These are phyloP conservation scores for Simmondsia chinensis DNA, from an alignment of 148 eudicot species.

Conservation along the genomic window DNA sequence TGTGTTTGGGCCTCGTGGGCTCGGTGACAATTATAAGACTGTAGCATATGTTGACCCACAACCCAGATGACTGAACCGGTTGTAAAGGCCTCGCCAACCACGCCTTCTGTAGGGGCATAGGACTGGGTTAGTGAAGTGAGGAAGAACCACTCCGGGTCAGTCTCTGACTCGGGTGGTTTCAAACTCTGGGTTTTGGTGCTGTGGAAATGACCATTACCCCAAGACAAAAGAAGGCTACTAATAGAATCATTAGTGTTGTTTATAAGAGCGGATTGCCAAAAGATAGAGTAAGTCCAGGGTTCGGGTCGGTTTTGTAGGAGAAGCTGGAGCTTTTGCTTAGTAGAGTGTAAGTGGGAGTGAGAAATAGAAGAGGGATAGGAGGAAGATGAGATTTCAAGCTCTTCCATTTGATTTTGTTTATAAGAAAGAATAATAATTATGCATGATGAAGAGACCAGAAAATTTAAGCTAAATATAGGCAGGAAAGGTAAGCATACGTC, in stretches of 20 bases:
- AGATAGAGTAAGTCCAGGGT: conserved; percentile 69
- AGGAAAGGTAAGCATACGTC: no score
- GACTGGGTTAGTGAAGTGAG: conserved; percentile 40
- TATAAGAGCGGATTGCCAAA: conserved; percentile 59
- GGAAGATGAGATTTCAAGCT: no score
- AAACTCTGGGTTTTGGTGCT: conserved; percentile 21
- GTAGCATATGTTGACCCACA: conserved; percentile 33
- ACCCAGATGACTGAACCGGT: conserved; percentile 51
- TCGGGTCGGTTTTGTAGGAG: conserved; percentile 40
- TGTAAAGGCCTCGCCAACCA: conserved; percentile 40
- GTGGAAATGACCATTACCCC: conserved; percentile 74
- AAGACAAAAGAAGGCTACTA: conserved; percentile 16
- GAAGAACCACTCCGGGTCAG: conserved; percentile 65
- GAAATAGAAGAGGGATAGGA: no score
- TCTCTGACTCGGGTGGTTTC: conserved; percentile 4
- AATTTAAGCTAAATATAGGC: no score
- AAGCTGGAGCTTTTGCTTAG: conserved; percentile 30
- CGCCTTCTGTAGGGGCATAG: conserved; percentile 21
- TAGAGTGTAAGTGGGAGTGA: no score
- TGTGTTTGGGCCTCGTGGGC: conserved; percentile 61
- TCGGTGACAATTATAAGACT: conserved; percentile 47
- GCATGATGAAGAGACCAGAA: no score
- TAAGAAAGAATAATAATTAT: no score
- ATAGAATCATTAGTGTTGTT: no score
- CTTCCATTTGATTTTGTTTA: no score